A percentile compares a stretch with the other conserved stretches of the same genome.
Conservation (phyloP, 2,329 filamentous ascomycete genomes). For the Orbilia brochopaga region DNA sequence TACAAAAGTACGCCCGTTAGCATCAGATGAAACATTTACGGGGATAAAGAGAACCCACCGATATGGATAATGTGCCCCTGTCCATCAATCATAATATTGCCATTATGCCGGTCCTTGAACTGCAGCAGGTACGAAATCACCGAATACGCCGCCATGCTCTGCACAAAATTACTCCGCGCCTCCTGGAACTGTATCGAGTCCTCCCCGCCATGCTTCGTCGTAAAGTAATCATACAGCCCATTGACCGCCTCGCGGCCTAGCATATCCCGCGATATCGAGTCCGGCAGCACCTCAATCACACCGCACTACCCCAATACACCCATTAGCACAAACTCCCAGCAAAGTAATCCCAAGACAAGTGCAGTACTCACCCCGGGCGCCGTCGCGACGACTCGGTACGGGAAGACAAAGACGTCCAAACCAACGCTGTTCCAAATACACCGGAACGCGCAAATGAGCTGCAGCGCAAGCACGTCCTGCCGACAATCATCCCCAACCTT, state of each 20-base stretch:
- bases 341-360: too few relatives aligned
- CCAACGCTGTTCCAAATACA: conserved; percentile 96
- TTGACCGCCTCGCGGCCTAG: conserved; percentile 97
- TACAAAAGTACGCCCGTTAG: conserved; percentile 19
- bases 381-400: conserved; percentile 95
- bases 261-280: conserved; percentile 98
- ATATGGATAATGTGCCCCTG: conserved; percentile 97
- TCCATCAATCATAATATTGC: conserved; percentile 99
- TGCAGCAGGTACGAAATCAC: conserved; percentile 95
- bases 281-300: conserved; percentile 96
- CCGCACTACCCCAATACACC: conserved; percentile 66
- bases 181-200: conserved; percentile 94
- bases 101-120: conserved; percentile 99
- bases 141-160: conserved; percentile 98
- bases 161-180: conserved; percentile 83
- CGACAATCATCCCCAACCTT: conserved; percentile 99
- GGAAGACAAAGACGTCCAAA: conserved; percentile 94
- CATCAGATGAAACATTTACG: background rate
- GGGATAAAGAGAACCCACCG: conserved; percentile 51
- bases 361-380: conserved; percentile 72
- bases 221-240: conserved; percentile 96
- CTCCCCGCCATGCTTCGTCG: conserved; percentile 95
- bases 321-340: too few relatives aligned
- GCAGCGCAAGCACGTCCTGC: conserved; percentile 92
- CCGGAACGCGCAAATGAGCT: conserved; percentile 97